Evolutionary conservation across 2,329 filamentous ascomycete genomes (phyloP).

Genomic region (Microcyclospora pomicola): DNA sequence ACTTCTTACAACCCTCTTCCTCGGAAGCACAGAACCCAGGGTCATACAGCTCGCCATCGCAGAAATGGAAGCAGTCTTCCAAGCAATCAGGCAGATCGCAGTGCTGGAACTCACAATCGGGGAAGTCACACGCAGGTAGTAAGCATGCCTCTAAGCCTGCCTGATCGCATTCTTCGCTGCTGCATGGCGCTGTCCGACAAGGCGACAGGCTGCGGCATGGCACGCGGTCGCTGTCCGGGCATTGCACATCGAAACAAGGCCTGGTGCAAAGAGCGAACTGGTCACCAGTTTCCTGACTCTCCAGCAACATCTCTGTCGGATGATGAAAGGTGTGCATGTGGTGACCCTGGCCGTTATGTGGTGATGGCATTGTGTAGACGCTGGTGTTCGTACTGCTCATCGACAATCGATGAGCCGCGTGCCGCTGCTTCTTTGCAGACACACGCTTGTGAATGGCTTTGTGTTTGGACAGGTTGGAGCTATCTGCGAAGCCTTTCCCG

Average conservation of each 20-base stretch:
- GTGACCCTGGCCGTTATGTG: background rate
- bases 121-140: constrained; percentile 1
- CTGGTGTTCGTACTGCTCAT: too few species aligned
- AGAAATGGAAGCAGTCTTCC: constrained; percentile 2
- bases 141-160: constrained; percentile 1
- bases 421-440: constrained; percentile 2
- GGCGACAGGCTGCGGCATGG: constrained; percentile 9
- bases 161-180: constrained; percentile 2
- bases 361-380: background rate
- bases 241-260: constrained; percentile 8
- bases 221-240: constrained; percentile 1
- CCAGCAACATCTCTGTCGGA: background rate
- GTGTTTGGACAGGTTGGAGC: constrained; percentile 22
- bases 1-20: background rate
- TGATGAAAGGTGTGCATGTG: background rate
- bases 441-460: constrained; percentile 10
- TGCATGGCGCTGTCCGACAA: constrained; percentile 6
- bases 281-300: background rate
- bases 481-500: constrained; percentile 23
- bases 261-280: constrained; percentile 2
- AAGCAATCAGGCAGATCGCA: constrained; percentile 1
- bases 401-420: background rate
- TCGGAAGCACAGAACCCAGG: background rate
- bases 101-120: constrained; percentile 1
- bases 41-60: background rate